Conservation (phyloP, 148 eudicot genomes). For the Cornus controversa region DNA sequence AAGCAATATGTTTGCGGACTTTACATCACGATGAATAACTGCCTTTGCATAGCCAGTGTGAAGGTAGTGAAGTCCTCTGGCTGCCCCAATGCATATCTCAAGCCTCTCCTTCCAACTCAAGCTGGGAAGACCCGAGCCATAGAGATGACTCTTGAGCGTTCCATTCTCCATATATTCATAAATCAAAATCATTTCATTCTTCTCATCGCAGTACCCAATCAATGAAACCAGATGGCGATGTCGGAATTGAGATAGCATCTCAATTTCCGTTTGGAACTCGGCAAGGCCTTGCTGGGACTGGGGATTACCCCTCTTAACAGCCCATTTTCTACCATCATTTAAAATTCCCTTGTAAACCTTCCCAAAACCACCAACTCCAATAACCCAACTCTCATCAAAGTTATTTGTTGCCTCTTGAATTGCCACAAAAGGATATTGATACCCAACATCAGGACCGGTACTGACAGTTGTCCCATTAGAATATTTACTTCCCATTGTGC, state of each 20-base stretch:
- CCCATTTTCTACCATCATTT: slow-evolving; percentile 33
- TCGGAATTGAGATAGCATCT: slow-evolving; percentile 39
- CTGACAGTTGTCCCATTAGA: slow-evolving; percentile 49
- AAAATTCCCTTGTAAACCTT: slow-evolving; percentile 50
- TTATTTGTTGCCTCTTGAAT: slow-evolving; percentile 56
- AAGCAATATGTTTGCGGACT: slow-evolving; percentile 39
- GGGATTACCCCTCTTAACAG: slow-evolving; percentile 44
- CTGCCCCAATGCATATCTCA: slow-evolving; percentile 46
- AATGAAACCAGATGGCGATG: slow-evolving; percentile 47
- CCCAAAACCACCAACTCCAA: slow-evolving; percentile 67
- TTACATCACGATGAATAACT: slow-evolving; percentile 56
- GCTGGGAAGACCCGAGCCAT: slow-evolving; percentile 31
- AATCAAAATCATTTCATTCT: slow-evolving; percentile 42
- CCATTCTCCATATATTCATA: slow-evolving; percentile 47
- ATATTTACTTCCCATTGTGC: slow-evolving; percentile 44
- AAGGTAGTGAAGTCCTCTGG: slow-evolving; percentile 43
- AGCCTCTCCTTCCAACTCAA: slow-evolving; percentile 43
- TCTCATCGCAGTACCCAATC: slow-evolving; percentile 47
- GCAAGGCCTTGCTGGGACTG: slow-evolving; percentile 39
- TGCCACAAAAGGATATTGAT: slow-evolving; percentile 47
- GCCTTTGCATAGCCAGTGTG: slow-evolving; percentile 39
- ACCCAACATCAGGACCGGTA: slow-evolving; percentile 38
- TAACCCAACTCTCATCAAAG: slow-evolving; percentile 51
- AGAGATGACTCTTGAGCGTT: slow-evolving; percentile 39
- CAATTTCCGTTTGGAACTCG: slow-evolving; percentile 40